phyloP scores from a whole-genome alignment of 768 basidiomycete species.

The Pleurotus pulmonarius region DNA sequence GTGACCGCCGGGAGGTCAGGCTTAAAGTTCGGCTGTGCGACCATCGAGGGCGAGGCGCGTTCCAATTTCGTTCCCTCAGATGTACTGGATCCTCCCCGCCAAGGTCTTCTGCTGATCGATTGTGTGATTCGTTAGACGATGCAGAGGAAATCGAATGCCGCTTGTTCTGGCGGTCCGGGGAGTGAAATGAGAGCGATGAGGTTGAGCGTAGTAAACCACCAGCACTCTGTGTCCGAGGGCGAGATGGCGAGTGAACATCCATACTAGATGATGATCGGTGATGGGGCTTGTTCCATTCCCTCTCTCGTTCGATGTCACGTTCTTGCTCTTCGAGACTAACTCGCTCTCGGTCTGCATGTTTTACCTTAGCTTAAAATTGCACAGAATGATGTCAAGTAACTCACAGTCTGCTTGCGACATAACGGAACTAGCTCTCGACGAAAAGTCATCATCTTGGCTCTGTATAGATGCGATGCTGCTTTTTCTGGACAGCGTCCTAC shows the following conservation, averaged over 20 bases:
- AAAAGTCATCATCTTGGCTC: conserved; percentile 36
- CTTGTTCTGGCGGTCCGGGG: conserved; percentile 13
- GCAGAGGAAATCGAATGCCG: conserved; percentile 28
- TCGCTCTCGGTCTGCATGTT: conserved; percentile 40
- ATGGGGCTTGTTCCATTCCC: conserved; percentile 52
- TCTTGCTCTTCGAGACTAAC: conserved; percentile 39
- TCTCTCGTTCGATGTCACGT: conserved; percentile 43
- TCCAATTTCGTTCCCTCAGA: conserved; percentile 68
- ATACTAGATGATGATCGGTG: conserved; percentile 42
- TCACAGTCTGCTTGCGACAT: conserved; percentile 52
- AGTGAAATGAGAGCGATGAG: conserved; percentile 31
- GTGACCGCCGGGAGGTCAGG: conserved; percentile 8
- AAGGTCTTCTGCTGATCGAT: conserved; percentile 32
- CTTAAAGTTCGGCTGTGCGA: conserved; percentile 10
- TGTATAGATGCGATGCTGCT: conserved; percentile 37
- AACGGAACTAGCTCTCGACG: conserved; percentile 40
- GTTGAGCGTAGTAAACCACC: conserved; percentile 32
- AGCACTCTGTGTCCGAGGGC: conserved; percentile 29
- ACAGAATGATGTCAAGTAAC: conserved; percentile 16
- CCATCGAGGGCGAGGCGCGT: conserved; percentile 63
- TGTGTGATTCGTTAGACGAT: conserved; percentile 24
- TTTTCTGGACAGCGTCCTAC: conserved; percentile 12
- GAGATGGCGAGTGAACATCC: conserved; percentile 30
- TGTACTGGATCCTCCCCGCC: conserved; percentile 32
- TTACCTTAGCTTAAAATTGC: not conserved